Evolutionary conservation across 2,329 filamentous ascomycete genomes (phyloP).

Genomic region (Penicillium sp.): DNA sequence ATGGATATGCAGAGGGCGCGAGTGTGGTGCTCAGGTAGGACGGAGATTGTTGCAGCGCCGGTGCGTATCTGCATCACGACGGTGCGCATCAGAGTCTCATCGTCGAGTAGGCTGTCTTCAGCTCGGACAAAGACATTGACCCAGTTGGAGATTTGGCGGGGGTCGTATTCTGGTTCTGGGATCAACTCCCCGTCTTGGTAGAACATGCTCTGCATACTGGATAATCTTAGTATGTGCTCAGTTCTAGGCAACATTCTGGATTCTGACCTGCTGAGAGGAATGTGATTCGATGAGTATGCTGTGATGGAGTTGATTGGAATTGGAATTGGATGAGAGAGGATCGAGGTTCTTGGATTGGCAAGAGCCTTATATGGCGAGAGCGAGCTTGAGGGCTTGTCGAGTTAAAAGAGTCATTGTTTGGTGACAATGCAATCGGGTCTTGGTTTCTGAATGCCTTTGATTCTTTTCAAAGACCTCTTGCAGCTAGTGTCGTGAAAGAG

Average conservation of each 20-base stretch:
- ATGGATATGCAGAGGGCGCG: constrained; percentile 8
- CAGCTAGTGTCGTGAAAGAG: not conserved
- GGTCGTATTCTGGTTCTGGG: constrained; percentile 6
- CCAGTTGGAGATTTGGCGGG: constrained; percentile 8
- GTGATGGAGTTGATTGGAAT: not conserved
- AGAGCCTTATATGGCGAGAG: not conserved
- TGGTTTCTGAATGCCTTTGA: not conserved
- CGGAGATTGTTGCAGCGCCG: not conserved
- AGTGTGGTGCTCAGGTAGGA: constrained; percentile 1
- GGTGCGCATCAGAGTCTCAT: not conserved
- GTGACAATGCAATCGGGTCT: not conserved
- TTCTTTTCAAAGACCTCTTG: not conserved
- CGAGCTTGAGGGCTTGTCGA: not conserved
- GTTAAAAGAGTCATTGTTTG: not conserved
- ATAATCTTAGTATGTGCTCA: not conserved
- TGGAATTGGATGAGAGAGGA: not conserved
- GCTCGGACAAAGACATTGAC: constrained; percentile 4
- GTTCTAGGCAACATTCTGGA: not conserved
- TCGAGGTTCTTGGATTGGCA: not conserved
- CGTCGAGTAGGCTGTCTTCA: not conserved
- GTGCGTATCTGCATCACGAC: constrained; percentile 1
- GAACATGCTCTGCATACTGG: constrained; percentile 9
- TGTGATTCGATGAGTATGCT: not conserved
- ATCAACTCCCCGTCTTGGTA: constrained; percentile 4
- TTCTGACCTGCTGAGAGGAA: not conserved